Evolutionary conservation across 306 rosid species (phyloP).

Genomic region (Macrotyloma uniflorum): DNA sequence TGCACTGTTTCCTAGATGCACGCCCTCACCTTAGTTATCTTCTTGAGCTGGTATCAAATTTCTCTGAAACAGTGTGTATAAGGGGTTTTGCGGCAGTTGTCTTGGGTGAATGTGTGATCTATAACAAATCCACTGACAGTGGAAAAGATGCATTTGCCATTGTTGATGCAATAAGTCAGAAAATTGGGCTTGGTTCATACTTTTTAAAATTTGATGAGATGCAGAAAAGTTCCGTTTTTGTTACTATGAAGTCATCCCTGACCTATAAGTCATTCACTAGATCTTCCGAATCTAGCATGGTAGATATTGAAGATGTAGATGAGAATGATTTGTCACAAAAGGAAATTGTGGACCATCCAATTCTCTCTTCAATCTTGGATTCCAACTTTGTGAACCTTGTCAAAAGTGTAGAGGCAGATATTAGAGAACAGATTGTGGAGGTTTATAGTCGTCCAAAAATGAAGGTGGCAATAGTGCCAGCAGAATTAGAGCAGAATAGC

Average conservation of each 20-base stretch:
- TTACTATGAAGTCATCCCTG: conserved; percentile 56
- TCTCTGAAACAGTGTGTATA: conserved; percentile 67
- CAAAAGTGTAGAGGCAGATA: conserved; percentile 66
- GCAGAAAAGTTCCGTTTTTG: conserved; percentile 68
- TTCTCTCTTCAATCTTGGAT: conserved; percentile 80
- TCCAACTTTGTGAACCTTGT: conserved; percentile 61
- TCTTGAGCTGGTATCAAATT: conserved; percentile 80
- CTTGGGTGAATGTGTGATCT: conserved; percentile 94
- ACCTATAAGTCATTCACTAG: conserved; percentile 64
- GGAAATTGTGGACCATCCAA: conserved; percentile 65
- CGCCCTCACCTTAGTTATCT: conserved; percentile 88
- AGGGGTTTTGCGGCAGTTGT: conserved; percentile 85
- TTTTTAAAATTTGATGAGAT: conserved; percentile 87
- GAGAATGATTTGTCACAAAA: conserved; percentile 57
- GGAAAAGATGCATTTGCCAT: conserved; percentile 77
- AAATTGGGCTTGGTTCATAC: conserved; percentile 83
- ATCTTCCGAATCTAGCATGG: conserved; percentile 89
- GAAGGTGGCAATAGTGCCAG: conserved; percentile 91
- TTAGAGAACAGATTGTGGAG: conserved; percentile 79
- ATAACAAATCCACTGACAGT: conserved; percentile 67
- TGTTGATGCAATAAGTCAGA: conserved; percentile 85
- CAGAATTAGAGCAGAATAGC: conserved; percentile 80
- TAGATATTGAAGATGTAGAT: conserved; percentile 72
- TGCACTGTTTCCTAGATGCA: conserved; percentile 87
- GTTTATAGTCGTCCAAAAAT: conserved; percentile 83